Evolutionary conservation across 495 filamentous ascomycete genomes (phyloP).

Genomic region (Hapsidospora chrysogenum): DNA sequence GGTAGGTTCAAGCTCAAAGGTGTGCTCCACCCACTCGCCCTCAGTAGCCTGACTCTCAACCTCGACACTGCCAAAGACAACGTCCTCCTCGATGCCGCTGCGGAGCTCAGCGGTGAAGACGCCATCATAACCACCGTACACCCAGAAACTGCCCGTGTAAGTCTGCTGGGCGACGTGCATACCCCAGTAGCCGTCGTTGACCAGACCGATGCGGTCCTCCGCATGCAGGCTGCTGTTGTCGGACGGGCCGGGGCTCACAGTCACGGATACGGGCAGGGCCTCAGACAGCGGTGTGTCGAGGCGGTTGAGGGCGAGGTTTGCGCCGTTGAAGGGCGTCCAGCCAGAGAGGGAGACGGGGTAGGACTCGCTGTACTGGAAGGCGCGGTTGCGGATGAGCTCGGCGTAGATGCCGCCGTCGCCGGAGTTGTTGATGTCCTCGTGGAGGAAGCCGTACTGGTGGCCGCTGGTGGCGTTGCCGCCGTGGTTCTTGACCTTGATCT

Average conservation of each 20-base stretch:
- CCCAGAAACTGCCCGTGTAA: conserved; percentile 42
- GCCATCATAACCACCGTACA: conserved; percentile 25
- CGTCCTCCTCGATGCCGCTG: conserved; percentile 26
- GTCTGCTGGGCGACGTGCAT: conserved; percentile 35
- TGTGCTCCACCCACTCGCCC: conserved; percentile 29
- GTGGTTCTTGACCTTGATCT: conserved; percentile 14
- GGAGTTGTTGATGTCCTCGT: conserved; percentile 54
- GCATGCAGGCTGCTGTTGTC: too few relatives aligned
- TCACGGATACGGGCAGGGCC: conserved; percentile 40
- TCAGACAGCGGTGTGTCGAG: conserved; percentile 29
- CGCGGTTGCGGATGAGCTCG: conserved; percentile 55
- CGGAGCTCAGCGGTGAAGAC: conserved; percentile 27
- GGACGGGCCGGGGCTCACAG: conserved; percentile 23
- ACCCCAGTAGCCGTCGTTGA: conserved; percentile 45
- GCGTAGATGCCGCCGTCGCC: conserved; percentile 67
- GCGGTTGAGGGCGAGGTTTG: conserved; percentile 31
- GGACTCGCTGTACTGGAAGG: conserved; percentile 32
- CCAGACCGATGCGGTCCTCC: conserved; percentile 34
- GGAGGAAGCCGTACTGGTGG: conserved; percentile 22
- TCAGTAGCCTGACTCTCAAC: conserved; percentile 18
- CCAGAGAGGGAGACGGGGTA: conserved; percentile 26
- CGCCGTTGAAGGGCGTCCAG: conserved; percentile 37
- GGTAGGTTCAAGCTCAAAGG: conserved; percentile 24
- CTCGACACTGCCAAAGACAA: conserved; percentile 19
- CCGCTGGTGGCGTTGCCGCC: conserved; percentile 20